Evolutionary conservation across 345 rosid species (phyloP), one percentile per base, ranked within the genome.

Genomic region (Aurinia saxatilis): DNA sequence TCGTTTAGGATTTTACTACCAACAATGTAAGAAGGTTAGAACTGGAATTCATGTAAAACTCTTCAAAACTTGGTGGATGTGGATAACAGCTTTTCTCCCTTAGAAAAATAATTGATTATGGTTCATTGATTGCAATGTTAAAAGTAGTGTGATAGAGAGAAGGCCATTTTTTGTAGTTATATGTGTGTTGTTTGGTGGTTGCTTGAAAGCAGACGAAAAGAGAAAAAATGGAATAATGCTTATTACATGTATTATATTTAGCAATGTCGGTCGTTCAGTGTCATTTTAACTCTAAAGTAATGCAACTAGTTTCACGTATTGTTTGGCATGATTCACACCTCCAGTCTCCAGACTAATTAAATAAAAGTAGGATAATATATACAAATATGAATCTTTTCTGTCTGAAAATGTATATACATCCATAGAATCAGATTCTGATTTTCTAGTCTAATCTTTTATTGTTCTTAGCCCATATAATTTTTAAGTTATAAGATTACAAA

Each of bases 1-100:
- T 44, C 18, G 36, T 1, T 44, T 52, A 60, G 56, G 51, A 27
- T 19, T 39, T 57, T n/a, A n/a, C n/a, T 0, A 51, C 55, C 67
- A 25, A 16, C 58, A 58, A 58, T 58, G 65, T 65, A 67, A 31
- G 8, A 60, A 60, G 73, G 61, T 37, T 60, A 14, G 60, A 40
- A 50, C 1, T 33, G 65, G 72, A 67, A 44, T 41, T 1, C 60
- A 33, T 60, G 67, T 51, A 51, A 14, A 67, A 67, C 58, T 67
- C 23, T 29, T 27, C 2, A 15, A 12, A 63, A n/a, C n/a, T n/a
- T n/a, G n/a, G n/a, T n/a, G n/a, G n/a, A n/a, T n/a, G n/a, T n/a
- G n/a, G n/a, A n/a, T n/a, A n/a, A 25, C 23, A 66, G 23, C 8
- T 46, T 35, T 65, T 45, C 2, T 23, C 31, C 16, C 14, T 46